phyloP scores from a whole-genome alignment of 805 yeast genomes.

The Schizosaccharomyces octosporus region DNA sequence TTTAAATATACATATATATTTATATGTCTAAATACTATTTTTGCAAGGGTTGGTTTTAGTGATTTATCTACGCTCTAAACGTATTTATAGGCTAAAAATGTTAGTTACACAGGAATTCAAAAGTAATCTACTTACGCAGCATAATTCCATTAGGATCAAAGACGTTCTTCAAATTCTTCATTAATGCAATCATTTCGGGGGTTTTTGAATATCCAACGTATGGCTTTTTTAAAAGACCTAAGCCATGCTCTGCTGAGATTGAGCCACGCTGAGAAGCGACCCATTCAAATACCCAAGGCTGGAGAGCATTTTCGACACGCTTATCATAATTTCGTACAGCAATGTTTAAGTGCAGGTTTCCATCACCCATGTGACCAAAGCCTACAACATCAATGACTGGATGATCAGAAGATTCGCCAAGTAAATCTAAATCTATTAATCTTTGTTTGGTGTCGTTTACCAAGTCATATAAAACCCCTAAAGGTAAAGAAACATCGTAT shows the following conservation, averaged over 20 bases:
- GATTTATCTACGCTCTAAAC: neutral
- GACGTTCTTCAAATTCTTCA: conserved; percentile 52
- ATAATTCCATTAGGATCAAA: conserved; percentile 79
- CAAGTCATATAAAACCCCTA: conserved; percentile 52
- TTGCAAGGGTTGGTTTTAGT: too few species aligned
- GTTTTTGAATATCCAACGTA: conserved; percentile 69
- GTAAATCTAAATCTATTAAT: conserved; percentile 29
- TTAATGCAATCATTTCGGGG: conserved; percentile 41
- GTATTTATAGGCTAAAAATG: neutral
- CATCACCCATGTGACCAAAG: conserved; percentile 96
- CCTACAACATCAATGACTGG: conserved; percentile 84
- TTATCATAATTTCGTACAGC: conserved; percentile 65
- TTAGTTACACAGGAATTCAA: neutral
- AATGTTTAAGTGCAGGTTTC: conserved; percentile 82
- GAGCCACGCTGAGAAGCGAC: conserved; percentile 50
- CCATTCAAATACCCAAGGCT: conserved; percentile 91
- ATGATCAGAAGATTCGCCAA: conserved; percentile 21
- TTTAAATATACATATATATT: too few species aligned
- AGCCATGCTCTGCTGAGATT: conserved; percentile 89
- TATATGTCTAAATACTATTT: too few species aligned
- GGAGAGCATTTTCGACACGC: conserved; percentile 54
- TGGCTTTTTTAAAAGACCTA: conserved; percentile 88
- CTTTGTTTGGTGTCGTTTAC: conserved; percentile 53
- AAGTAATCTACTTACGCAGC: conserved; percentile 28
- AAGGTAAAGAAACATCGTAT: conserved; percentile 83